A percentile compares a stretch with the other conserved stretches of the same genome.
Conservation (phyloP, 768 basidiomycete species). For the Tulasnella sp. region DNA sequence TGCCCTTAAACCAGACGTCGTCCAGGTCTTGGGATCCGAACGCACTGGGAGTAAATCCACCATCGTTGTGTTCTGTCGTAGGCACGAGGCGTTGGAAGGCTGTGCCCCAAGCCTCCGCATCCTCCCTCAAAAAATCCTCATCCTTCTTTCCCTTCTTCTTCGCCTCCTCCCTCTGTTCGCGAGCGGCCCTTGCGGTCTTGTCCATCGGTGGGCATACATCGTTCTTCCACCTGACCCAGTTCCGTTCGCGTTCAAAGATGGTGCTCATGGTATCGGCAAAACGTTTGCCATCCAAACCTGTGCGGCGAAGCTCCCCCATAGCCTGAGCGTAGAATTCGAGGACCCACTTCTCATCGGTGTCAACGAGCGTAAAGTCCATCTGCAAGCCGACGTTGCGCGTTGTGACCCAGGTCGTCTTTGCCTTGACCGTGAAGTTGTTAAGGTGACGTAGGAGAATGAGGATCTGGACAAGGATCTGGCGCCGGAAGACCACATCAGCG, state of each 20-base stretch:
- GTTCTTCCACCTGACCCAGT: conserved; percentile 18
- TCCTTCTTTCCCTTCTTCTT: not conserved
- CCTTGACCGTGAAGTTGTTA: conserved; percentile 10
- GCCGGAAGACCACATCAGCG: conserved; percentile 84
- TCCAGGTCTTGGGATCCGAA: conserved; percentile 13
- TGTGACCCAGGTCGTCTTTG: conserved; percentile 10
- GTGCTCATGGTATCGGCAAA: conserved; percentile 15
- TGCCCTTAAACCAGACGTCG: conserved; percentile 13
- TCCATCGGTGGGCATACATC: conserved; percentile 16
- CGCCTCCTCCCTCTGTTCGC: not conserved
- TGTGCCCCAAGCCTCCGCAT: not conserved
- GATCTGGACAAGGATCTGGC: conserved; percentile 75
- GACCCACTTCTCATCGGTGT: conserved; percentile 15
- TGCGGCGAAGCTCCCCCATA: conserved; percentile 12
- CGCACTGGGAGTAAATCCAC: not conserved
- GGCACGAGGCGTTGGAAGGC: not conserved
- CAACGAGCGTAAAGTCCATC: conserved; percentile 15
- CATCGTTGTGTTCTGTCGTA: not conserved
- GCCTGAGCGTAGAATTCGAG: conserved; percentile 2
- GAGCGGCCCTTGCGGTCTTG: conserved; percentile 11
- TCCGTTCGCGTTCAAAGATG: conserved; percentile 13
- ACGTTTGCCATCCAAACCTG: conserved; percentile 4
- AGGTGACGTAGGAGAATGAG: conserved; percentile 26
- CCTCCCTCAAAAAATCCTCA: not conserved
- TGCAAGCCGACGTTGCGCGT: conserved; percentile 7